A percentile compares a stretch with the other conserved stretches of the same genome.
Conservation (phyloP, 192 early-diverging fungal genomes). For the Phlyctochytrium planicorne region DNA sequence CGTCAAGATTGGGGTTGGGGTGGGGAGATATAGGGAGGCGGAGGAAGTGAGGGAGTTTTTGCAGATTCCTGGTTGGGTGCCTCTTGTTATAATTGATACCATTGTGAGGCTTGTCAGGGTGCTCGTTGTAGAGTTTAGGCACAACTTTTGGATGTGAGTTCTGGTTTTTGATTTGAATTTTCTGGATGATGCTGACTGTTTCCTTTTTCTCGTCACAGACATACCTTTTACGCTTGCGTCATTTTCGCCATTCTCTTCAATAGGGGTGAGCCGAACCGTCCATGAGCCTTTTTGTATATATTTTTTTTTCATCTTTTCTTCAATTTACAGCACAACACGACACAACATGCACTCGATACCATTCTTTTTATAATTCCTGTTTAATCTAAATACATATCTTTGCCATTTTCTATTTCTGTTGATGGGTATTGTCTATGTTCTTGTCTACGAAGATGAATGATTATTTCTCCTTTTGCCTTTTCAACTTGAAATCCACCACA, state of each 20-base stretch:
- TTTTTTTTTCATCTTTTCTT: too few relatives aligned
- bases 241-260: neutral
- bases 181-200: neutral
- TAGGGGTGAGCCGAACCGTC: too few relatives aligned
- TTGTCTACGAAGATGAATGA: too few relatives aligned
- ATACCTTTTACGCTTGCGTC: neutral
- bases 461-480: too few relatives aligned
- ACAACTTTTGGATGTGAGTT: neutral
- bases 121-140: neutral
- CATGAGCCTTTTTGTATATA: too few relatives aligned
- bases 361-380: too few relatives aligned
- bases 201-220: neutral
- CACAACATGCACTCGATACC: too few relatives aligned
- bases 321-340: too few relatives aligned
- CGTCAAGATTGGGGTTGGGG: too few relatives aligned
- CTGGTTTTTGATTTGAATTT: neutral
- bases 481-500: slow-evolving; percentile 4
- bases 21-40: neutral
- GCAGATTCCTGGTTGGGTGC: neutral
- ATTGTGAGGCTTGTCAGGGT: neutral
- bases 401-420: too few relatives aligned
- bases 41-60: neutral
- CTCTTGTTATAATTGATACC: neutral
- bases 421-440: too few relatives aligned
- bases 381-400: too few relatives aligned